phyloP scores from a whole-genome alignment of 768 basidiomycete genomes.

The Kockovaella imperatae region DNA sequence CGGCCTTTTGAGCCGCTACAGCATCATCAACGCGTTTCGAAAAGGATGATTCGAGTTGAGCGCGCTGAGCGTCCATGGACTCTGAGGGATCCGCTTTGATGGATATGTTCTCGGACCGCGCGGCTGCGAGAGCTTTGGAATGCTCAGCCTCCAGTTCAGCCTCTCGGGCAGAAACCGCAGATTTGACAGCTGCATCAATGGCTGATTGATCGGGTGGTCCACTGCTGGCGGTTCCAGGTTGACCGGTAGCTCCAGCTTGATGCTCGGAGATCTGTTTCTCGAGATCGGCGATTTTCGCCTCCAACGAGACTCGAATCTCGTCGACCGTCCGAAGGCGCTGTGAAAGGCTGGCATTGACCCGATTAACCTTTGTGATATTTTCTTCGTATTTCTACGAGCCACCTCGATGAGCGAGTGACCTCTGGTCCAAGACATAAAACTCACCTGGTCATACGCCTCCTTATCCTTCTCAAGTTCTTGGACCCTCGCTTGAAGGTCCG shows the following conservation, averaged over 20 bases:
- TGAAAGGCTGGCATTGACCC: slow-evolving; percentile 18
- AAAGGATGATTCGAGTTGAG: neutral
- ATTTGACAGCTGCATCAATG: slow-evolving; percentile 33
- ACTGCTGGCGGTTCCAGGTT: neutral
- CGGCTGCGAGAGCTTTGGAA: slow-evolving; percentile 16
- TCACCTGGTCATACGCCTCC: slow-evolving; percentile 21
- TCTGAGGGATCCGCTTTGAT: neutral
- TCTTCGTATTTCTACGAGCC: slow-evolving; percentile 23
- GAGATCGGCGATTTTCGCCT: slow-evolving; percentile 13
- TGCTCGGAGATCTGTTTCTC: slow-evolving; percentile 10
- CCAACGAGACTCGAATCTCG: neutral
- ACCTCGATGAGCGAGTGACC: neutral
- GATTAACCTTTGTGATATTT: slow-evolving; percentile 32
- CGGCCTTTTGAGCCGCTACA: slow-evolving; percentile 14
- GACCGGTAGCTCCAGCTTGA: neutral
- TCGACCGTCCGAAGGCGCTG: slow-evolving; percentile 8
- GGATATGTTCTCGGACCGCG: slow-evolving; percentile 1
- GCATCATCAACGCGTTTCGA: slow-evolving; percentile 3
- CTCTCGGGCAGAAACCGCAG: slow-evolving; percentile 29
- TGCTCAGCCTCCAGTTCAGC: slow-evolving; percentile 25
- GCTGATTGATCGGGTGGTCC: slow-evolving; percentile 7
- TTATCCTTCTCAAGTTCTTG: slow-evolving; percentile 19
- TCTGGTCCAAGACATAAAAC: neutral
- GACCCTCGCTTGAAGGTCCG: slow-evolving; percentile 7
- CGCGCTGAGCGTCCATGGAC: neutral